Evolutionary conservation across 2,329 filamentous ascomycete species (phyloP).

Genomic region (Colletotrichum tropicale): DNA sequence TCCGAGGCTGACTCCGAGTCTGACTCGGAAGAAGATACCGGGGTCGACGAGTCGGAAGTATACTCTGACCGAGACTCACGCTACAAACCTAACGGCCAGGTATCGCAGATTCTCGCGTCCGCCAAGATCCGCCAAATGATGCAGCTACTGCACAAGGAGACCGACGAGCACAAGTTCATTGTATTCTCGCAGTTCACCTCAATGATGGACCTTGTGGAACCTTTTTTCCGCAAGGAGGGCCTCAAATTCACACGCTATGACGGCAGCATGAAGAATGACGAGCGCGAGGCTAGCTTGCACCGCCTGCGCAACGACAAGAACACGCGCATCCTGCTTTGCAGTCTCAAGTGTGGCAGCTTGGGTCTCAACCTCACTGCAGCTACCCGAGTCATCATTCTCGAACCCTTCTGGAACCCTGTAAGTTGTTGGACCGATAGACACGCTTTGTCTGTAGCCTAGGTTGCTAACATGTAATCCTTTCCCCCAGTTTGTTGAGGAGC

Average conservation of each 20-base stretch:
- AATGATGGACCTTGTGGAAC: conserved; percentile 96
- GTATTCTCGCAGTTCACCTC: conserved; percentile 98
- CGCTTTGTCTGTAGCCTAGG: background rate
- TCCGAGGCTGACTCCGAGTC: conserved; percentile 2
- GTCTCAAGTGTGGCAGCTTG: conserved; percentile 89
- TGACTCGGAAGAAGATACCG: conserved; percentile 43
- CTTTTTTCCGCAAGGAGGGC: conserved; percentile 77
- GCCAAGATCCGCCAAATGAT: conserved; percentile 92
- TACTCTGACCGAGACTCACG: conserved; percentile 43
- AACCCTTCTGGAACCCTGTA: conserved; percentile 98
- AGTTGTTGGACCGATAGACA: conserved; percentile 31
- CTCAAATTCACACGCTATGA: conserved; percentile 91
- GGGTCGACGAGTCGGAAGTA: conserved; percentile 45
- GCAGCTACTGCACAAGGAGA: conserved; percentile 79
- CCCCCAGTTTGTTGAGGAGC: conserved; percentile 90
- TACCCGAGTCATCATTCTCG: conserved; percentile 89
- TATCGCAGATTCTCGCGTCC: conserved; percentile 67
- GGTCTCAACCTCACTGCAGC: conserved; percentile 95
- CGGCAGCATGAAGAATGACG: conserved; percentile 92
- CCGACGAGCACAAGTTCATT: conserved; percentile 89
- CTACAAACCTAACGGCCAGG: conserved; percentile 38
- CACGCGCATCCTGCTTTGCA: conserved; percentile 87
- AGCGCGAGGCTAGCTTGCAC: conserved; percentile 83
- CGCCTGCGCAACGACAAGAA: conserved; percentile 75
- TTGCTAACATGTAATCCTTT: background rate